These are phyloP conservation scores for Lactarius pseudohatsudake DNA, from an alignment of 768 basidiomycete genomes.

Conservation along the genomic window DNA sequence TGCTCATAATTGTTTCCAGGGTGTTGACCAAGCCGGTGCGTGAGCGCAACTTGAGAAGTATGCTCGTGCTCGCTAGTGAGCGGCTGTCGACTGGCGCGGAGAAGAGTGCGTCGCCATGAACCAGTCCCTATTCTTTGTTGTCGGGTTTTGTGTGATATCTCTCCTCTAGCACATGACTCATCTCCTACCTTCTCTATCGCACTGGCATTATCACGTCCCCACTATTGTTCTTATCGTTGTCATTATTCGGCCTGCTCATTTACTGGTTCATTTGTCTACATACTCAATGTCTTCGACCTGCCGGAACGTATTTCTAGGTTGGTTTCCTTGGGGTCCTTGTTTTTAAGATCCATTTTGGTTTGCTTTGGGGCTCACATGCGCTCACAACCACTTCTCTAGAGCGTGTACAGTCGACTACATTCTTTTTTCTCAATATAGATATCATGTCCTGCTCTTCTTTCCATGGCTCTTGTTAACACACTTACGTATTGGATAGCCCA, in stretches of 20 bases:
- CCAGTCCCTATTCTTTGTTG: background rate
- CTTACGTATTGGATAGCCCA: background rate
- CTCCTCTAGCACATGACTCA: background rate
- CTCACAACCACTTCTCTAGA: background rate
- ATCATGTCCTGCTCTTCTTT: background rate
- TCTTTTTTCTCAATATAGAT: background rate
- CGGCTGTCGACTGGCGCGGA: conserved; percentile 29
- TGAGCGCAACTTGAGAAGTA: conserved; percentile 50
- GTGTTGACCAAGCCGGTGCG: conserved; percentile 79
- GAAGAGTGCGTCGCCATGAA: conserved; percentile 32
- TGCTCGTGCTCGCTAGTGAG: conserved; percentile 45
- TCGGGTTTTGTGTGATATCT: background rate
- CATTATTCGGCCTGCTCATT: background rate
- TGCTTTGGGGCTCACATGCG: no score
- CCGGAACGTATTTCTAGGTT: background rate
- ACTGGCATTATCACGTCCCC: background rate
- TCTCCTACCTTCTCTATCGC: background rate
- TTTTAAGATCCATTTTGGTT: background rate
- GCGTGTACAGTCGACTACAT: background rate
- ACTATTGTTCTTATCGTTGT: background rate
- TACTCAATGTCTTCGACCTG: background rate
- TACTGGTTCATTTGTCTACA: background rate
- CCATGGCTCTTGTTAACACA: background rate
- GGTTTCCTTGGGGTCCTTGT: background rate
- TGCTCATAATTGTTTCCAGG: conserved; percentile 37